A percentile compares a stretch with the other conserved stretches of the same genome.
Conservation (phyloP, 177 flowering plant species). For the Tripterygium wilfordii region DNA sequence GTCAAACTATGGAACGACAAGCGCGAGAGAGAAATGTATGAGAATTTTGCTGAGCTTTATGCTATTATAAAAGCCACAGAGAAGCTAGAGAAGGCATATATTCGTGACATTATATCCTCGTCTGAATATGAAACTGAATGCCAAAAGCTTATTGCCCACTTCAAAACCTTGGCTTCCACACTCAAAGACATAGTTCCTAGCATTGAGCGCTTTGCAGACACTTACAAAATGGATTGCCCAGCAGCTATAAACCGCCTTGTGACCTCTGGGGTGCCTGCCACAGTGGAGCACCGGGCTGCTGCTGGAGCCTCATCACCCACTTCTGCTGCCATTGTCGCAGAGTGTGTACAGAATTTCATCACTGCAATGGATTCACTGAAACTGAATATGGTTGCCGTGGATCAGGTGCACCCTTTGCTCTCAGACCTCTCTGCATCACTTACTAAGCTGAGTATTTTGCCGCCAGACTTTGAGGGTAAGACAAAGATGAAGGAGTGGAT, state of each 20-base stretch:
- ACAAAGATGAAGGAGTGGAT: conserved; percentile 93
- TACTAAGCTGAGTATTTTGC: conserved; percentile 61
- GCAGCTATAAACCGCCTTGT: conserved; percentile 79
- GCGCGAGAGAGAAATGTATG: conserved; percentile 96
- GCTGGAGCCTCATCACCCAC: conserved; percentile 39
- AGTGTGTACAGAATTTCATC: conserved; percentile 88
- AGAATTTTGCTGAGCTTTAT: conserved; percentile 82
- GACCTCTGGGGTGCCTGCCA: conserved; percentile 81
- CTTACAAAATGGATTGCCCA: conserved; percentile 88
- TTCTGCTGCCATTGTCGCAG: conserved; percentile 80
- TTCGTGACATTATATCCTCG: conserved; percentile 70
- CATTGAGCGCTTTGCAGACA: conserved; percentile 76
- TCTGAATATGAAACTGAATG: conserved; percentile 76
- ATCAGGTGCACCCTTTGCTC: conserved; percentile 83
- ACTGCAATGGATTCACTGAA: conserved; percentile 93
- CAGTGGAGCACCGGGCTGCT: conserved; percentile 83
- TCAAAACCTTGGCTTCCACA: conserved; percentile 69
- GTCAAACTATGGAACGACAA: conserved; percentile 96
- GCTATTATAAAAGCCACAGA: conserved; percentile 89
- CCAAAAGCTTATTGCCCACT: conserved; percentile 81
- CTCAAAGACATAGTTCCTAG: conserved; percentile 73
- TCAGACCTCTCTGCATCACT: conserved; percentile 70
- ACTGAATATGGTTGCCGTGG: conserved; percentile 87
- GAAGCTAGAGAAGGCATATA: conserved; percentile 89
- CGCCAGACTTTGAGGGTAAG: conserved; percentile 83